Evolutionary conservation across 441 rosid species (phyloP).

Genomic region (Eruca vesicaria): DNA sequence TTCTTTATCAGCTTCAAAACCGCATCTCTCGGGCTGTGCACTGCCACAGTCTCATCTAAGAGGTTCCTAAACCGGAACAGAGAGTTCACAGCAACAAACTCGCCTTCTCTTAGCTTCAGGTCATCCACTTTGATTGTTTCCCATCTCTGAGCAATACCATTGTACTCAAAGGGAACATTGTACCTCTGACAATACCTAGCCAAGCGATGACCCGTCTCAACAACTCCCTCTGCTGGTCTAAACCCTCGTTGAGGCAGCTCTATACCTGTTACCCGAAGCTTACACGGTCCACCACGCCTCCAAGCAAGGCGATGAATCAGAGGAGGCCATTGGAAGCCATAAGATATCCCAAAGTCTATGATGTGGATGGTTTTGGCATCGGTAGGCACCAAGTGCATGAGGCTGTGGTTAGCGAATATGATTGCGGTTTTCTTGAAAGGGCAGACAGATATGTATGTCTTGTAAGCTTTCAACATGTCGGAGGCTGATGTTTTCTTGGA

Average conservation of each 20-base stretch:
- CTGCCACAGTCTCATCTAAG: constrained; percentile 74
- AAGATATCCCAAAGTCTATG: constrained; percentile 77
- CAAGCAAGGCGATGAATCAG: constrained; percentile 44
- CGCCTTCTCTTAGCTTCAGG: constrained; percentile 54
- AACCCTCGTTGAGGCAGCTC: constrained; percentile 58
- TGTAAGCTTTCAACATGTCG: constrained; percentile 71
- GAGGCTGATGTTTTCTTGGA: constrained; percentile 53
- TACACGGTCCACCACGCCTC: constrained; percentile 40
- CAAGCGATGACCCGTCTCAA: constrained; percentile 51
- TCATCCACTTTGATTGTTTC: constrained; percentile 67
- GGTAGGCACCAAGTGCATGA: constrained; percentile 24
- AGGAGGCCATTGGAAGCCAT: constrained; percentile 63
- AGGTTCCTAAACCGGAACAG: constrained; percentile 63
- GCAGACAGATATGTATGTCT: constrained; percentile 34
- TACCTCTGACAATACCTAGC: constrained; percentile 41
- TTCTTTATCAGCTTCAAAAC: constrained; percentile 63
- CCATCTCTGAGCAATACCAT: constrained; percentile 59
- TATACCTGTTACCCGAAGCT: constrained; percentile 56
- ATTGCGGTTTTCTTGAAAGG: constrained; percentile 46
- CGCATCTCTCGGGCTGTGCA: constrained; percentile 60
- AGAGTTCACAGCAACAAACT: constrained; percentile 72
- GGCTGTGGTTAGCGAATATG: constrained; percentile 39
- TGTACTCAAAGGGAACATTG: constrained; percentile 54
- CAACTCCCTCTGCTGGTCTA: constrained; percentile 59
- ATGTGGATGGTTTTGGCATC: constrained; percentile 46